Evolutionary conservation across 305 asterid genomes (phyloP).

Genomic region (Salvia sclarea): DNA sequence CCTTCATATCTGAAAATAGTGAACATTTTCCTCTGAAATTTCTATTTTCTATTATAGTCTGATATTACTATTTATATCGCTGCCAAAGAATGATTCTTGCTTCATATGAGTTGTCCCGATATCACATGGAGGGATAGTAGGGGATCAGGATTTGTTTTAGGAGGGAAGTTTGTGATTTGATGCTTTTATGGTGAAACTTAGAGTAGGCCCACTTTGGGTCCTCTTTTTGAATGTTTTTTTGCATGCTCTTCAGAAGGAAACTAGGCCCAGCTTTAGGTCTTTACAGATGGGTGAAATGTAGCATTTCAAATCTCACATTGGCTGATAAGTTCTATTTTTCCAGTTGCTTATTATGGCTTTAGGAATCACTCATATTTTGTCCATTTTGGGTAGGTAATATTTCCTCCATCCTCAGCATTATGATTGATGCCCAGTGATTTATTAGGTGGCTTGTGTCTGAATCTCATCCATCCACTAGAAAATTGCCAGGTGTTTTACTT

Average conservation of each 20-base stretch:
- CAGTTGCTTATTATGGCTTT: conserved; percentile 31
- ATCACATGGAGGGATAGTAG: conserved; percentile 33
- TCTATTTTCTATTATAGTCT: background rate
- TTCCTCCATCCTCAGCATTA: conserved; percentile 18
- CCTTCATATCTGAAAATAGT: conserved; percentile 10
- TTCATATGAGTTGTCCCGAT: conserved; percentile 29
- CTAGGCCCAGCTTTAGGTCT: conserved; percentile 43
- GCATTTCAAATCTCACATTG: conserved; percentile 26
- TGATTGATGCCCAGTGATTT: conserved; percentile 17
- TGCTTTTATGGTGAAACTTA: conserved; percentile 30
- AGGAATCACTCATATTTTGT: conserved; percentile 30
- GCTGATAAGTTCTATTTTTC: conserved; percentile 24
- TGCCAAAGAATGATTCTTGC: conserved; percentile 15
- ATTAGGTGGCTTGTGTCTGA: conserved; percentile 25
- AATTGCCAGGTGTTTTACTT: conserved; percentile 11
- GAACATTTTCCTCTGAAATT: conserved; percentile 8
- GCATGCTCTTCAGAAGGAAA: conserved; percentile 37
- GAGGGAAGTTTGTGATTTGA: conserved; percentile 33
- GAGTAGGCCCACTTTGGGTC: conserved; percentile 38
- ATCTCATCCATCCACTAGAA: conserved; percentile 31
- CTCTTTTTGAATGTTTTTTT: conserved; percentile 40
- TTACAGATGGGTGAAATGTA: conserved; percentile 37
- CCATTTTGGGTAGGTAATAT: conserved; percentile 29
- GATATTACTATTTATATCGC: conserved; percentile 12
- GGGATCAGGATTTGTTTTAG: conserved; percentile 37